phyloP scores from a whole-genome alignment of 176 grass and related monocot species.

The Echinochloa phyllopogon region DNA sequence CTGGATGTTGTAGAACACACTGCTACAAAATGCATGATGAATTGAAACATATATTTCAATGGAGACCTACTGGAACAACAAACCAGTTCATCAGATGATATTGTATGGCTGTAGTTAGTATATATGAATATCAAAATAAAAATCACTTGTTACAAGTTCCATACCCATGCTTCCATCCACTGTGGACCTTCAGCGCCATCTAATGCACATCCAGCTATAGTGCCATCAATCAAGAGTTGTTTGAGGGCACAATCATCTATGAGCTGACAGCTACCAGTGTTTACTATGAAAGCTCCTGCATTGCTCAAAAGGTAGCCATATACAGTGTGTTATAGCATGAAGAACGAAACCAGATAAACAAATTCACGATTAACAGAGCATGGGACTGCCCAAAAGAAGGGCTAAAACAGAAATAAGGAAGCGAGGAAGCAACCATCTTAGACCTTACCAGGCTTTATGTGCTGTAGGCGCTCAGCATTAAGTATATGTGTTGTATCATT shows the following conservation, averaged over 20 bases:
- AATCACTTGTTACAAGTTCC: slow-evolving; percentile 36
- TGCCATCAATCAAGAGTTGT: slow-evolving; percentile 90
- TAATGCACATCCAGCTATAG: slow-evolving; percentile 89
- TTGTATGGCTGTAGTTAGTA: slow-evolving; percentile 8
- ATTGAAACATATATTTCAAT: neutral
- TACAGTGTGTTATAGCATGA: slow-evolving; percentile 17
- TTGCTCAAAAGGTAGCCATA: slow-evolving; percentile 28
- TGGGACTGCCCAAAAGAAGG: neutral
- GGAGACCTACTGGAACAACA: slow-evolving; percentile 18
- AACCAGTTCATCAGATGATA: slow-evolving; percentile 11
- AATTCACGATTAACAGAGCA: slow-evolving; percentile 7
- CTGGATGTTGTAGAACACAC: neutral
- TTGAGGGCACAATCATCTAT: slow-evolving; percentile 97
- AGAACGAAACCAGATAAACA: slow-evolving; percentile 11
- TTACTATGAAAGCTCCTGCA: slow-evolving; percentile 92
- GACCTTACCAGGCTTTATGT: slow-evolving; percentile 88
- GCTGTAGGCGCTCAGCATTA: slow-evolving; percentile 76
- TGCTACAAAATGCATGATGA: neutral
- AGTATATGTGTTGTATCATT: slow-evolving; percentile 85
- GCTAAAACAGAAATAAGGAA: slow-evolving; percentile 12
- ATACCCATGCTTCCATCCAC: slow-evolving; percentile 99
- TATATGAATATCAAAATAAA: slow-evolving; percentile 18
- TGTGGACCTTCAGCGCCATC: slow-evolving; percentile 96
- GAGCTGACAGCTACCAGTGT: slow-evolving; percentile 89
- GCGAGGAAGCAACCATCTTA: slow-evolving; percentile 37